Conservation (phyloP, 2,329 filamentous ascomycete species). For the Podosphaera xanthii region DNA sequence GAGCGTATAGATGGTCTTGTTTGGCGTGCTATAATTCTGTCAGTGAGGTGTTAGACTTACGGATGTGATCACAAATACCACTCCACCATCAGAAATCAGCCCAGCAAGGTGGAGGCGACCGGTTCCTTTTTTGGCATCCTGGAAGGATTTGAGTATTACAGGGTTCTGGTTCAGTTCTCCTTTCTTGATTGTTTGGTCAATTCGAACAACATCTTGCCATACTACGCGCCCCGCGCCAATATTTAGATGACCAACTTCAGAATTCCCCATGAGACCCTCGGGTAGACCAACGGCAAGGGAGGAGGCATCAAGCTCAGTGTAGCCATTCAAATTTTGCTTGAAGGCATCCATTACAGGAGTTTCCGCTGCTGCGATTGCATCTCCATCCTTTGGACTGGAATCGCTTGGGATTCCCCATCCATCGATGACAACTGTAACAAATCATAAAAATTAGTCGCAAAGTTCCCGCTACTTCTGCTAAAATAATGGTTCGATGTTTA, state of each 20-base stretch:
- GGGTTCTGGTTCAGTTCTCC: conserved; percentile 17
- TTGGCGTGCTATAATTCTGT: conserved; percentile 47
- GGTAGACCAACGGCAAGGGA: conserved; percentile 88
- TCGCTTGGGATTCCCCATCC: conserved; percentile 82
- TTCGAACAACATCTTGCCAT: conserved; percentile 95
- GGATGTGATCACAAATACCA: conserved; percentile 26
- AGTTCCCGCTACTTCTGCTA: conserved; percentile 25
- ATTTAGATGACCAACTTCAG: conserved; percentile 94
- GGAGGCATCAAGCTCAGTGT: conserved; percentile 81
- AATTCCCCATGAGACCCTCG: conserved; percentile 96
- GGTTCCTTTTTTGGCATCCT: conserved; percentile 64
- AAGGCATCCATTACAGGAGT: conserved; percentile 92
- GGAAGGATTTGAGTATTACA: conserved; percentile 34
- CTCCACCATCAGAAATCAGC: conserved; percentile 84
- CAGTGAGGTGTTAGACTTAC: conserved; percentile 3
- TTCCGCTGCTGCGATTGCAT: conserved; percentile 82
- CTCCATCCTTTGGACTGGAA: conserved; percentile 64
- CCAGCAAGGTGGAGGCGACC: conserved; percentile 82
- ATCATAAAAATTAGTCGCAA: conserved; percentile 36
- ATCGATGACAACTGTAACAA: conserved; percentile 75
- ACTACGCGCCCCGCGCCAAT: conserved; percentile 94
- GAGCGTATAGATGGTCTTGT: conserved; percentile 73
- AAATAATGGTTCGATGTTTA: neutral
- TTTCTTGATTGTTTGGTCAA: conserved; percentile 64
- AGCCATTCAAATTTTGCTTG: conserved; percentile 60